phyloP scores from a whole-genome alignment of 352 stramenopile species.

The Globisporangium spiculum region DNA sequence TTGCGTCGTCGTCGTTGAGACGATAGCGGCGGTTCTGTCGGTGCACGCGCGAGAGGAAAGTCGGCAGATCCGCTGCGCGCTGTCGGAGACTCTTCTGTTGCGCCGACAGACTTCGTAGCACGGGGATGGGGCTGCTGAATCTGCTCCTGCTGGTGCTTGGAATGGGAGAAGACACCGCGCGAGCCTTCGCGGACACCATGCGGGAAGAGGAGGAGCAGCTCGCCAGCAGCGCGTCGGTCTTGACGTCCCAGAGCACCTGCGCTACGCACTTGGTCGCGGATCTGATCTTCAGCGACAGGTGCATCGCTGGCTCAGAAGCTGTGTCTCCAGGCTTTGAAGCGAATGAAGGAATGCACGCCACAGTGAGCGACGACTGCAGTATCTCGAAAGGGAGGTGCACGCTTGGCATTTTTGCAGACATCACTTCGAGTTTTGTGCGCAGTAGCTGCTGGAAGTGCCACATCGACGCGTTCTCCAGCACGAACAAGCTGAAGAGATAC shows the following conservation, averaged over 20 bases:
- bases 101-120: conserved; percentile 7
- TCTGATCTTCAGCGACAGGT: conserved; percentile 27
- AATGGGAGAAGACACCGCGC: neutral
- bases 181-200: neutral
- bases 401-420: conserved; percentile 36
- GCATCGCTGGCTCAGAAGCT: conserved; percentile 10
- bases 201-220: neutral
- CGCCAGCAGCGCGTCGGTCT: conserved; percentile 27
- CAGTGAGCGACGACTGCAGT: conserved; percentile 27
- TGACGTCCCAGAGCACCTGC: conserved; percentile 39
- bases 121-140: conserved; percentile 3
- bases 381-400: conserved; percentile 49
- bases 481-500: conserved; percentile 26
- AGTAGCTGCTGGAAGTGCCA: conserved; percentile 69
- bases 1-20: conserved; percentile 23
- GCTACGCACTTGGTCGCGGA: conserved; percentile 21
- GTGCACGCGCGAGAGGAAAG: conserved; percentile 24
- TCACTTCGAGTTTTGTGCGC: conserved; percentile 36
- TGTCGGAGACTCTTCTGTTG: conserved; percentile 4
- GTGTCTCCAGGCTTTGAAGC: conserved; percentile 9
- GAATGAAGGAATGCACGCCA: conserved; percentile 4
- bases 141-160: neutral
- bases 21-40: conserved; percentile 24
- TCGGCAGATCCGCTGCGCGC: conserved; percentile 11
- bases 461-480: conserved; percentile 51